Evolutionary conservation across 495 filamentous ascomycete species (phyloP).

Genomic region (Penicillium maclennaniae): DNA sequence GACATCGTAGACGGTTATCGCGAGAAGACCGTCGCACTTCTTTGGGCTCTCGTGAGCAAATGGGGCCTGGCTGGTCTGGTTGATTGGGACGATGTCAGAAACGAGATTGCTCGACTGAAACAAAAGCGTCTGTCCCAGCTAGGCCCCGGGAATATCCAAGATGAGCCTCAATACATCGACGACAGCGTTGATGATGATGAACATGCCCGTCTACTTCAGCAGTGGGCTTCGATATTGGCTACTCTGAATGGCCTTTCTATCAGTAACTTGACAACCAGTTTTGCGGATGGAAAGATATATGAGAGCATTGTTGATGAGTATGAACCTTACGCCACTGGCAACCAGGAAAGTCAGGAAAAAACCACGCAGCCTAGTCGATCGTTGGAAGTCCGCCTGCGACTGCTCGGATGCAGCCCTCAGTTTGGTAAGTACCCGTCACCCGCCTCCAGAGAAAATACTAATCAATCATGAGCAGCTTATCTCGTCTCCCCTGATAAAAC

Average conservation of each 20-base stretch:
- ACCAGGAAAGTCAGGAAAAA: neutral
- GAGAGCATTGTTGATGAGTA: constrained; percentile 59
- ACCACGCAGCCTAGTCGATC: constrained; percentile 1
- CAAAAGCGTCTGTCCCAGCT: constrained; percentile 20
- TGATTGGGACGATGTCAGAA: constrained; percentile 50
- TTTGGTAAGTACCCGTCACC: constrained; percentile 40
- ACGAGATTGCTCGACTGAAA: constrained; percentile 47
- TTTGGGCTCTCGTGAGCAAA: constrained; percentile 59
- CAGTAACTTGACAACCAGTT: constrained; percentile 56
- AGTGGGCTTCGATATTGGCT: constrained; percentile 53
- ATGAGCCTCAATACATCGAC: constrained; percentile 13
- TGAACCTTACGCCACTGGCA: constrained; percentile 32
- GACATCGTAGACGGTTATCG: constrained; percentile 66
- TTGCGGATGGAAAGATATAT: constrained; percentile 55
- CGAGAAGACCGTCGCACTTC: constrained; percentile 60
- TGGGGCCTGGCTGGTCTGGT: constrained; percentile 53
- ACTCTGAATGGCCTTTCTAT: constrained; percentile 44
- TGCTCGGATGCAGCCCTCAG: constrained; percentile 38
- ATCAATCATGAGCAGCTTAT: constrained; percentile 20
- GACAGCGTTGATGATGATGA: constrained; percentile 25
- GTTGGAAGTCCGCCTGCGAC: constrained; percentile 27
- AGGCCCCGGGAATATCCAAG: constrained; percentile 15
- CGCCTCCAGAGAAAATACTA: constrained; percentile 3
- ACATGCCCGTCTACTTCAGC: constrained; percentile 42
- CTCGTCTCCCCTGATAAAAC: constrained; percentile 33